Evolutionary conservation across 108 stramenopile genomes (phyloP), one percentile per base, ranked within the genome.

Genomic region (Seminavis robusta): DNA sequence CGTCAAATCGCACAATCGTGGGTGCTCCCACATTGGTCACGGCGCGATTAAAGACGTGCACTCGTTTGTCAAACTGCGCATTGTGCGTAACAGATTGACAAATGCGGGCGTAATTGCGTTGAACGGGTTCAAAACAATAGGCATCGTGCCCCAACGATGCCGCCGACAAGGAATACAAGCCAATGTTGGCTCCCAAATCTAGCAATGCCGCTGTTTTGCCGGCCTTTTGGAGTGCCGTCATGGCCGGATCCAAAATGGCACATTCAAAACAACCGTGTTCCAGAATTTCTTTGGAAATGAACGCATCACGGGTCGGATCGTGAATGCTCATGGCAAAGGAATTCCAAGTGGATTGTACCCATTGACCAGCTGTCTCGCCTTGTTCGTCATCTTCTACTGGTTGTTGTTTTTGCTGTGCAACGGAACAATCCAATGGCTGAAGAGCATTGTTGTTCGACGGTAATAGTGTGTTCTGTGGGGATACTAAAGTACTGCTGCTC

Each of bases 241-340:
- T 33, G 4, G 59, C 8, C 16, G 19, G 25, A 31, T 56, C 34
- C 4, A 69, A 7, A 23, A 43, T 40, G 26, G 34, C 28, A 43
- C 68, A 63, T 41, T 69, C 61, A 48, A 48, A 63, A 36, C 61
- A 69, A 2, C 62, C 68, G 6, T 63, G 13, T 32, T 45, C 23
- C 13, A 19, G 28, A 39, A 69, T 69, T 4, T 8, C n/a, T 29
- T 42, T 33, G 11, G 54, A 63, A 20, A 69, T 29, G 9, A 21
- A 43, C 30, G 4, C 32, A 27, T 63, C 68, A 43, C 21, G 33
- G 26, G 17, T 8, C 16, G 61, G 68, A 20, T 63, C 13, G 54
- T 69, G 44, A 23, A 69, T 69, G 61, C 61, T 69, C 68, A 69
- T 69, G 0, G 34, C 28, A 34, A 69, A 69, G 36, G 68, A 50